A percentile compares a stretch with the other conserved stretches of the same genome.
Conservation (phyloP, 2,329 filamentous ascomycete species). For the Phaeosphaeriaceae sp. region DNA sequence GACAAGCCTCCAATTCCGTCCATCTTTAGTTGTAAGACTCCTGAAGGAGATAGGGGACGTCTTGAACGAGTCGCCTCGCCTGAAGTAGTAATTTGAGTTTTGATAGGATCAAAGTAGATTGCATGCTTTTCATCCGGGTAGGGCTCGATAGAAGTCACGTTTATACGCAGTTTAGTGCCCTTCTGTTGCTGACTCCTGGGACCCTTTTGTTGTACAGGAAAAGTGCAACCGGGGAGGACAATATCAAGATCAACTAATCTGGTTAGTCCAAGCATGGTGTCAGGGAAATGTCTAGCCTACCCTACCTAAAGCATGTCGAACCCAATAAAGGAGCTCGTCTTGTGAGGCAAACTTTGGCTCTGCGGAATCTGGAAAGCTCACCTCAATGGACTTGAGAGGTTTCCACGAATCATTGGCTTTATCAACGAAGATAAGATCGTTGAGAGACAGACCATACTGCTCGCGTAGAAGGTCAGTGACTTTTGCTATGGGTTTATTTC, state of each 20-base stretch:
- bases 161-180: conserved; percentile 62
- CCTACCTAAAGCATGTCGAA: conserved; percentile 41
- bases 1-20: conserved; percentile 71
- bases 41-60: conserved; percentile 12
- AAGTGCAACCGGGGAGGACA: conserved; percentile 71
- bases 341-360: conserved; percentile 32
- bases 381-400: conserved; percentile 37
- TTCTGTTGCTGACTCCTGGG: conserved; percentile 61
- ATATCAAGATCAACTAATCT: conserved; percentile 67
- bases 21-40: conserved; percentile 38
- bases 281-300: neutral
- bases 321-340: conserved; percentile 40
- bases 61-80: conserved; percentile 13
- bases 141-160: conserved; percentile 61
- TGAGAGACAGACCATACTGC: conserved; percentile 71
- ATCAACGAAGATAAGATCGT: conserved; percentile 61
- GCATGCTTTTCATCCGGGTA: conserved; percentile 30
- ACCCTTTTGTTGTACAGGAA: conserved; percentile 62
- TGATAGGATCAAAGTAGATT: conserved; percentile 39
- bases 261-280: conserved; percentile 12
- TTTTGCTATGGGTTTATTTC: conserved; percentile 56
- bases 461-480: conserved; percentile 76
- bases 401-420: conserved; percentile 50
- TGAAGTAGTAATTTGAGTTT: conserved; percentile 29
- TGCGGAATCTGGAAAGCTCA: conserved; percentile 27